Evolutionary conservation across 371 early-diverging fungal genomes (phyloP), one percentile per base, ranked within the genome.

Genomic region (Mortierella sp.): DNA sequence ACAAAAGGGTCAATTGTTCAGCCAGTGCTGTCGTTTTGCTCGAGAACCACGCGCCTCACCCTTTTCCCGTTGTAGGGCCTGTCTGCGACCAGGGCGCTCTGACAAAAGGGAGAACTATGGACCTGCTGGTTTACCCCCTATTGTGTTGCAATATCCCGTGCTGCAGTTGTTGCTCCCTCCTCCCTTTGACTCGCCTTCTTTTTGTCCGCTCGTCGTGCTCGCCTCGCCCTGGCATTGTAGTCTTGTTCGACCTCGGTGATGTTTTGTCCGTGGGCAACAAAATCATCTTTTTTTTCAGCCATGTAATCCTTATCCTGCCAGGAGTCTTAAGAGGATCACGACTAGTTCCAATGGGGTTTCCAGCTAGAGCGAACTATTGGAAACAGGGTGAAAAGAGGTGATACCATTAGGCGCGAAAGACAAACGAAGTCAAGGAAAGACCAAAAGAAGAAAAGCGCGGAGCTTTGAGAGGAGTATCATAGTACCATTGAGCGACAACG

Each of bases 71-170:
- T 19, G 19, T 41, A 19, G 45, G 41, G 66, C 31, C 22, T 41
- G 45, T 34, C 22, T 66, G 66, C 66, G 22, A 66, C 41, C 66
- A 22, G 29, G 44, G 66, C 47, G 43, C 66, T 66, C 61, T 61
- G 61, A 61, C 61, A 37, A 29, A n/a, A 45, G 31, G 66, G 26
- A 31, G 29, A 41, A 41, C 9, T 22, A 34, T 45, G 4, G 66
- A 44, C 66, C 40, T 40, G 29, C 45, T 45, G 47, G 31, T 34
- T 26, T 22, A 45, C 45, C 66, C 41, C 66, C 31, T 43, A 66
- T 43, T 45, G 41, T 41, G 29, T 29, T 37, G 41, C 40, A 41
- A 53, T 8, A 68, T 53, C 22, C 52, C 43, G 65, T 29, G 53
- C 41, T 41, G 58, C 64, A 10, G 41, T 64, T 43, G 16, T 37